A percentile compares a stretch with the other conserved stretches of the same genome.
Conservation (phyloP, 2,329 filamentous ascomycete species). For the Epicoccum nigrum region DNA sequence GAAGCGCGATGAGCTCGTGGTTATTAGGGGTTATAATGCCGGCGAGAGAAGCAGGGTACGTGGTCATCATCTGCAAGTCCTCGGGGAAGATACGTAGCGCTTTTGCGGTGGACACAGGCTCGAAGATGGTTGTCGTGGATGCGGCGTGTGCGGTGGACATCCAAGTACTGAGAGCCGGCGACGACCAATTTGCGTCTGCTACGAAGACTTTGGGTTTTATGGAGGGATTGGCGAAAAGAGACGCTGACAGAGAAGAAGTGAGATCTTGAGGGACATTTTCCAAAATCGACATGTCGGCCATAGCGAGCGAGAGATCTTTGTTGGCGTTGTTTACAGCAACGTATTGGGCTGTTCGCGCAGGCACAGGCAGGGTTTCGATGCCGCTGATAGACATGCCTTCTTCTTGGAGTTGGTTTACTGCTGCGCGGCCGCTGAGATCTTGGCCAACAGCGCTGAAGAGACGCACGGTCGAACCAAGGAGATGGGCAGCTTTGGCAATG, state of each 20-base stretch:
- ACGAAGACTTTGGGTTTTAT: conserved; percentile 74
- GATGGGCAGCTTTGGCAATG: conserved; percentile 82
- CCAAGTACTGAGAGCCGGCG: conserved; percentile 70
- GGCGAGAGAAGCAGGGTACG: conserved; percentile 68
- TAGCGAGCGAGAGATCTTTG: conserved; percentile 86
- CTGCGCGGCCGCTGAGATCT: conserved; percentile 76
- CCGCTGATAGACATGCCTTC: conserved; percentile 69
- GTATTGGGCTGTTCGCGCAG: conserved; percentile 82
- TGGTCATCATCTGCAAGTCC: conserved; percentile 65
- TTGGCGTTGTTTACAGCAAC: conserved; percentile 84
- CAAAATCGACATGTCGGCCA: conserved; percentile 94
- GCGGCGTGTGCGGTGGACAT: conserved; percentile 62
- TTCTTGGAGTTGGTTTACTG: conserved; percentile 68
- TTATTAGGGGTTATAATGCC: conserved; percentile 82
- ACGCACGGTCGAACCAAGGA: conserved; percentile 68
- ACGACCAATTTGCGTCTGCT: conserved; percentile 85
- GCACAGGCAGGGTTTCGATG: conserved; percentile 56
- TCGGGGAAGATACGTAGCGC: conserved; percentile 68
- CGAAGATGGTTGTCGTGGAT: conserved; percentile 68
- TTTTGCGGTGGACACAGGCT: conserved; percentile 88
- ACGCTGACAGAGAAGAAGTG: conserved; percentile 23
- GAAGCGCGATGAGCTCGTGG: conserved; percentile 81
- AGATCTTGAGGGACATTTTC: conserved; percentile 50
- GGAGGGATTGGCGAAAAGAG: conserved; percentile 17
- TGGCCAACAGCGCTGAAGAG: conserved; percentile 83